Conservation (phyloP, 148 eudicot genomes). For the Simmondsia chinensis region DNA sequence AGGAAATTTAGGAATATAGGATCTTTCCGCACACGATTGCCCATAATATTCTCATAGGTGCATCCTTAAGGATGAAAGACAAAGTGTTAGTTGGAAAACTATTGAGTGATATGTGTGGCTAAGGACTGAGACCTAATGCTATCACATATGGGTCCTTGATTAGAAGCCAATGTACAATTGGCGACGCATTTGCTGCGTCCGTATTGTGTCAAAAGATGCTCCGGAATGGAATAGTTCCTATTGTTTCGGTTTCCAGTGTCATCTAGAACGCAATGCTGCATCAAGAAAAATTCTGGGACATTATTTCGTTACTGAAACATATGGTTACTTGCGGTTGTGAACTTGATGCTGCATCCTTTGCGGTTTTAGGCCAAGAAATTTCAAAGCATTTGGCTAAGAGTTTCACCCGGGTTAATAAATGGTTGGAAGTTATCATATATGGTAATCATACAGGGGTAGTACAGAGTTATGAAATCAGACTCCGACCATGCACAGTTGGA, state of each 20-base stretch:
- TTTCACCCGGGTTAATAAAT: conserved; percentile 12
- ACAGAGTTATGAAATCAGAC: too few relatives aligned
- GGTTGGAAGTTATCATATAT: too few relatives aligned
- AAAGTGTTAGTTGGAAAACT: conserved; percentile 19
- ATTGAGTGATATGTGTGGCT: conserved; percentile 22
- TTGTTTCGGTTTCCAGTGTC: conserved; percentile 26
- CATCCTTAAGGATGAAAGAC: conserved; percentile 26
- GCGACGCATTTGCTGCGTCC: conserved; percentile 25
- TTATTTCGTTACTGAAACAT: conserved; percentile 18
- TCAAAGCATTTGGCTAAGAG: conserved; percentile 27
- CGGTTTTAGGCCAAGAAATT: conserved; percentile 18
- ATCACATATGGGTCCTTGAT: conserved; percentile 28
- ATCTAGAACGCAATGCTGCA: conserved; percentile 33
- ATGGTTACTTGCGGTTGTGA: conserved; percentile 40
- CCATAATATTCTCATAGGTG: conserved; percentile 38
- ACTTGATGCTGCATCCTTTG: conserved; percentile 25
- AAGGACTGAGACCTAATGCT: conserved; percentile 32
- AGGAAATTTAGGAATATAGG: conserved; percentile 21
- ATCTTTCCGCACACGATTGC: conserved; percentile 27
- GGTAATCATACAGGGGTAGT: too few relatives aligned
- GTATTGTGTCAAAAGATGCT: conserved; percentile 19
- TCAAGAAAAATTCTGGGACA: conserved; percentile 25
- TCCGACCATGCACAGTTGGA: too few relatives aligned
- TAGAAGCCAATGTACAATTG: conserved; percentile 26
- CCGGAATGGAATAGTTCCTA: conserved; percentile 26